phyloP scores from a whole-genome alignment of 345 rosid genomes.

The Syzygium oleosum region DNA sequence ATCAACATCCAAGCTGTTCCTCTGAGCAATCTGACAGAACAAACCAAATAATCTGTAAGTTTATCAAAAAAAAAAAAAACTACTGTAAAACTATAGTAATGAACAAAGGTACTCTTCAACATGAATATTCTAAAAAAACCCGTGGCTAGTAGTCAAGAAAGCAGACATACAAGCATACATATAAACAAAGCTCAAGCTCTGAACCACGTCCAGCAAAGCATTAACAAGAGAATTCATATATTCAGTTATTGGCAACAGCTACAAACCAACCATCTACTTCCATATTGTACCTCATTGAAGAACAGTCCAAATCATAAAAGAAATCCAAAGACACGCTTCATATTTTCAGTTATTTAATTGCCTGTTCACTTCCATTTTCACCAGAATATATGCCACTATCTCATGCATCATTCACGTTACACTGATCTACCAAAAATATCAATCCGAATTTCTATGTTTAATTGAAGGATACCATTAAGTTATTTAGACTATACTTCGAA shows the following conservation, averaged over 20 bases:
- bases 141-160: neutral
- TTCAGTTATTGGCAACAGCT: neutral
- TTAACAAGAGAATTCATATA: neutral
- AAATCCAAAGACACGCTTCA: neutral
- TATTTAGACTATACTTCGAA: neutral
- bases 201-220: neutral
- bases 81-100: neutral
- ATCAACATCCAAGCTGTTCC: slow-evolving; percentile 97
- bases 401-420: neutral
- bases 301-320: neutral
- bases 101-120: neutral
- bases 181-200: neutral
- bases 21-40: slow-evolving; percentile 69
- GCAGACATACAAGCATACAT: neutral
- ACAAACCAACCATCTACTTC: neutral
- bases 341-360: neutral
- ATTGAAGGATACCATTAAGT: neutral
- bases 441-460: neutral
- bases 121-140: neutral
- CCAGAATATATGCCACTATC: neutral
- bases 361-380: neutral
- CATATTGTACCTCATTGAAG: neutral
- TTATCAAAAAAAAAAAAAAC: neutral
- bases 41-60: neutral
- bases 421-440: neutral